Conservation (phyloP, 306 rosid genomes). For the Dalbergia cochinchinensis region DNA sequence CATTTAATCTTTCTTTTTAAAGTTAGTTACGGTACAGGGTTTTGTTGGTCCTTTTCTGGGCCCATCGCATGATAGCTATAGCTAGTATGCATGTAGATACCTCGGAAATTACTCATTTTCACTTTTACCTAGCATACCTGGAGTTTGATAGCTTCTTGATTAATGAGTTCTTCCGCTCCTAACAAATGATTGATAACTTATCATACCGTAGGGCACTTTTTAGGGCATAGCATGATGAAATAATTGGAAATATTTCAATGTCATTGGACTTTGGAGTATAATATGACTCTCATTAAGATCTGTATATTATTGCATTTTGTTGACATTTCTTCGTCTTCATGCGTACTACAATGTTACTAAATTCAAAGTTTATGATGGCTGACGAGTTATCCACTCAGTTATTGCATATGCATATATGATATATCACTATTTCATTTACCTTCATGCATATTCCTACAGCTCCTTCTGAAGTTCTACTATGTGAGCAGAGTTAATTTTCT, state of each 20-base stretch:
- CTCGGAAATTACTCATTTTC: neutral
- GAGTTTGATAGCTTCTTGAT: neutral
- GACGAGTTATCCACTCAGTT: slow-evolving; percentile 18
- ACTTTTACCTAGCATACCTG: neutral
- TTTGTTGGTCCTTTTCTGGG: no score
- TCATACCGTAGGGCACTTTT: neutral
- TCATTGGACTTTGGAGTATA: neutral
- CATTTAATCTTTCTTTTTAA: no score
- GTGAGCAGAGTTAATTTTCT: neutral
- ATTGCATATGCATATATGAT: neutral
- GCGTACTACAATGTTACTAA: neutral
- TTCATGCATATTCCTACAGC: slow-evolving; percentile 4
- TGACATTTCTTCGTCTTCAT: slow-evolving; percentile 23
- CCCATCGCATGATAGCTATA: no score
- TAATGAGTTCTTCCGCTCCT: neutral
- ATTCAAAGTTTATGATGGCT: slow-evolving; percentile 1
- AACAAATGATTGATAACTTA: slow-evolving; percentile 31
- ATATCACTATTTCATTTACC: slow-evolving; percentile 10
- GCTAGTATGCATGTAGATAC: no score
- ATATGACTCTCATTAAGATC: neutral
- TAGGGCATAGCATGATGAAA: slow-evolving; percentile 28
- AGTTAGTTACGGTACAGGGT: no score
- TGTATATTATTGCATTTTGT: neutral
- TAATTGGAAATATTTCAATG: slow-evolving; percentile 1
- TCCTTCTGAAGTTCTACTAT: neutral